phyloP scores from a whole-genome alignment of 2,329 filamentous ascomycete species.

The Biscogniauxia mediterranea region DNA sequence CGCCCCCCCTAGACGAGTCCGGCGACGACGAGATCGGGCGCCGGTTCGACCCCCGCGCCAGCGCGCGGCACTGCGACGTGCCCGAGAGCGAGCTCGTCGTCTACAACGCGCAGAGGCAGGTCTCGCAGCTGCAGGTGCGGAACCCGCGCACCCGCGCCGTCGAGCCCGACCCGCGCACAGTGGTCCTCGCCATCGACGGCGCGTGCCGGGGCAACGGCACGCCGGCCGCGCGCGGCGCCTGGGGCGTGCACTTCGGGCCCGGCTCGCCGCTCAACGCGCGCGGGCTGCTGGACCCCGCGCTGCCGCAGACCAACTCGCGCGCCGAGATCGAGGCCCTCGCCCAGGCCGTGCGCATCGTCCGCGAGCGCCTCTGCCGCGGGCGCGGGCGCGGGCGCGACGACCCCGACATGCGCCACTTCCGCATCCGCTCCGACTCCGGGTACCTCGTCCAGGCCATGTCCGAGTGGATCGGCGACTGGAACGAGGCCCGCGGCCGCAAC shows the following conservation, averaged over 20 bases:
- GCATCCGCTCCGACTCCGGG: not conserved
- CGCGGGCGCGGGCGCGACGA: too few relatives aligned
- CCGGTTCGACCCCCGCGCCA: not conserved
- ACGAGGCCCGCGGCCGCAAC: not conserved
- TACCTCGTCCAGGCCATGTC: not conserved
- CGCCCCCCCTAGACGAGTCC: not conserved
- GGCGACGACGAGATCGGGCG: not conserved
- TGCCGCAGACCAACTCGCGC: conserved; percentile 14
- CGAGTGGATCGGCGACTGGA: not conserved
- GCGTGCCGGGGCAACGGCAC: conserved; percentile 24
- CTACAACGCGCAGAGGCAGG: not conserved
- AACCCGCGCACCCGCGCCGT: not conserved
- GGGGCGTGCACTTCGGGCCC: conserved; percentile 28
- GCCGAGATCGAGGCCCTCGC: conserved; percentile 25
- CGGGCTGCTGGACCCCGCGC: not conserved
- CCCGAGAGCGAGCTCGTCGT: not conserved
- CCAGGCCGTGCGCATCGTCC: conserved; percentile 11
- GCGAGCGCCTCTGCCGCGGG: not conserved
- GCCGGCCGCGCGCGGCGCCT: conserved; percentile 18
- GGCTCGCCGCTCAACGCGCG: conserved; percentile 21
- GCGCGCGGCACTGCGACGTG: not conserved
- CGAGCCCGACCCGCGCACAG: conserved; percentile 1
- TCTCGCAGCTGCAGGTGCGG: not conserved
- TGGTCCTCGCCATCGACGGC: conserved; percentile 26
- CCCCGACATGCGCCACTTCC: conserved; percentile 3